Evolutionary conservation across 2,329 filamentous ascomycete species (phyloP).

Genomic region (Chaetomiaceae sp.): DNA sequence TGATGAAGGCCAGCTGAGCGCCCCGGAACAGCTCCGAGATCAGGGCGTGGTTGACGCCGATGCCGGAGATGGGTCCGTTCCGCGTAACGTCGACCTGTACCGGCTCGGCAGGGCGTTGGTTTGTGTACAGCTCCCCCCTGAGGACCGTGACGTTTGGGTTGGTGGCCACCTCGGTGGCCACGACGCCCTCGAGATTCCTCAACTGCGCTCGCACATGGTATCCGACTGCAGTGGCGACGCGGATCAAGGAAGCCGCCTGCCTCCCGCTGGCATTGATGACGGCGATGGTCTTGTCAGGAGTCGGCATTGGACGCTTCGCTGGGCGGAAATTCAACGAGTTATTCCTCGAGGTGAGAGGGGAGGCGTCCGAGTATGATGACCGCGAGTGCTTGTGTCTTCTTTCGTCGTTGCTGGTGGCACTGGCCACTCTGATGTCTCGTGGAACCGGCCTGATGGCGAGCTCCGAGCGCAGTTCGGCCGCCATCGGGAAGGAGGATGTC

Average conservation of each 20-base stretch:
- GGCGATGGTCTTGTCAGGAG: slow-evolving; percentile 74
- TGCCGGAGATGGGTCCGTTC: slow-evolving; percentile 58
- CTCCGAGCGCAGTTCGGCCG: slow-evolving; percentile 33
- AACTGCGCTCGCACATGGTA: slow-evolving; percentile 92
- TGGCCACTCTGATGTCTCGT: slow-evolving; percentile 27
- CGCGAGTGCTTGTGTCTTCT: slow-evolving; percentile 56
- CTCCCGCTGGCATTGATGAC: slow-evolving; percentile 94
- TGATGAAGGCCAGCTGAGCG: slow-evolving; percentile 89
- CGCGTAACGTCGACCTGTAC: slow-evolving; percentile 60
- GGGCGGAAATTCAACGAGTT: slow-evolving; percentile 59
- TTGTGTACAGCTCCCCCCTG: slow-evolving; percentile 60
- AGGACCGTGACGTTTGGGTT: slow-evolving; percentile 71
- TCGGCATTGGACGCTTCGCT: slow-evolving; percentile 54
- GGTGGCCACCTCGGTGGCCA: slow-evolving; percentile 77
- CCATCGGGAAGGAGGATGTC: slow-evolving; percentile 26
- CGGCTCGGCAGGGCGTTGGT: slow-evolving; percentile 45
- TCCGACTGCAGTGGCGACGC: slow-evolving; percentile 88
- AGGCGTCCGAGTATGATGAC: slow-evolving; percentile 59
- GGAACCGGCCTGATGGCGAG: slow-evolving; percentile 35
- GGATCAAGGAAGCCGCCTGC: slow-evolving; percentile 91
- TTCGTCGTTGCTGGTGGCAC: slow-evolving; percentile 24
- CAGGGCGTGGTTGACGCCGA: slow-evolving; percentile 66
- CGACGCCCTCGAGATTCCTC: slow-evolving; percentile 78
- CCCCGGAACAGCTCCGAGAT: slow-evolving; percentile 77
- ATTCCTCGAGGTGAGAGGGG: slow-evolving; percentile 53